Base-by-base conservation (phyloP, 2,329 filamentous ascomycete genomes). In the Didymella exigua region DNA sequence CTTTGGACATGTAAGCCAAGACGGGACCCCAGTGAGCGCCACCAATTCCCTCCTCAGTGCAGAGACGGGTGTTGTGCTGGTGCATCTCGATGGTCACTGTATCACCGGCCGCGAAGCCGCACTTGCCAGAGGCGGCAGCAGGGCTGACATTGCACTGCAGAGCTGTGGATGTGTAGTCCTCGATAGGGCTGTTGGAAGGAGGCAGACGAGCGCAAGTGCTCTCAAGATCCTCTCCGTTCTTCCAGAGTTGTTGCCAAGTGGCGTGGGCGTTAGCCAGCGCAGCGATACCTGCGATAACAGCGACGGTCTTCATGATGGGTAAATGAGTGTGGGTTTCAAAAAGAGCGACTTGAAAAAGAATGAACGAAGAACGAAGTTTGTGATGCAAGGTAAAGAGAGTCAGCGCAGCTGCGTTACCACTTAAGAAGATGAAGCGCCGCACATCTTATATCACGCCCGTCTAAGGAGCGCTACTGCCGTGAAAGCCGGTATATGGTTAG, bases 1-100 rank as follows among this genome's bases (percentile, higher is more conserved):
- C 66, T 53, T 67, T 66, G 46, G 60, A 57, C 63, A 84, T 79
- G 68, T 82, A 85, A 52, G 80, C 82, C 59, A 82, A 76, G 63
- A 84, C 70, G 31, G 82, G 82, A 8, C 82, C 82, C 70, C 77
- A 74, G 75, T 84, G 82, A 41, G 78, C 65, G 34, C 67, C 67
- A 29, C 67, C 67, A 31, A 69, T 59, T 21, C 56, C 67, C 54
- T 69, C 61, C 50, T 62, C 52, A 3, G 49, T 66, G 59, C 65
- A 67, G 29, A 47, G 41, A 41, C 67, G 64, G 54, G 19, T 53
- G 57, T 61, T 66, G 46, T 63, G 66, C 50, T 69, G 66, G 54
- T 70, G 67, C 67, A 70, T 70, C 55, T 70, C 67, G 29, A 70
- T 68, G 8, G 66, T 68, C 6, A 70, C 66, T 13, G 62, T 65